These are phyloP conservation scores for Annulohypoxylon maeteangense DNA, from an alignment of 495 filamentous ascomycete genomes.

Conservation along the genomic window DNA sequence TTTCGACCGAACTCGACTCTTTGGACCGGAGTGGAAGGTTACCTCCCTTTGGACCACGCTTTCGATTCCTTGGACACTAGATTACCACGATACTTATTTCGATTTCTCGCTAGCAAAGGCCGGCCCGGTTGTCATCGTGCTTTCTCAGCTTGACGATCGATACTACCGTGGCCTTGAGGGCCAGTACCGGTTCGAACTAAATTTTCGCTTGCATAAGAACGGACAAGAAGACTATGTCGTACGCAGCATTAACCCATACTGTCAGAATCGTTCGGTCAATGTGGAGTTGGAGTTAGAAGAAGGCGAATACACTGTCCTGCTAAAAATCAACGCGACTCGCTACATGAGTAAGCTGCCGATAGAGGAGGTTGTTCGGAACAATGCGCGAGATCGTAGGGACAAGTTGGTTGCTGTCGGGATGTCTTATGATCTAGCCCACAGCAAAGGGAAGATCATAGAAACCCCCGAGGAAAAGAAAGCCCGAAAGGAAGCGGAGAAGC, in stretches of 20 bases:
- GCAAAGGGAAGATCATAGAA: conserved; percentile 75
- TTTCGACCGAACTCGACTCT: conserved; percentile 89
- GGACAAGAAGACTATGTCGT: conserved; percentile 87
- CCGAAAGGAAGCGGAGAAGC: conserved; percentile 52
- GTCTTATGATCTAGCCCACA: conserved; percentile 86
- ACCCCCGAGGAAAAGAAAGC: conserved; percentile 71
- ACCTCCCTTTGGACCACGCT: conserved; percentile 87
- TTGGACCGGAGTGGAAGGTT: conserved; percentile 83
- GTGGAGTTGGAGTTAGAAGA: conserved; percentile 84
- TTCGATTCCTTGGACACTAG: conserved; percentile 83
- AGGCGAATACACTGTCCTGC: conserved; percentile 80
- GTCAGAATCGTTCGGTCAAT: conserved; percentile 80
- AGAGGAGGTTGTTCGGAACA: conserved; percentile 73
- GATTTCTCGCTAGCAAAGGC: conserved; percentile 71
- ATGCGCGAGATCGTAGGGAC: conserved; percentile 72
- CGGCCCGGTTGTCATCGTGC: conserved; percentile 79
- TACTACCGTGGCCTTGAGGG: conserved; percentile 87
- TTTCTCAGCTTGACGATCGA: conserved; percentile 84
- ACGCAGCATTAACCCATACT: conserved; percentile 75
- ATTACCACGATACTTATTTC: conserved; percentile 88
- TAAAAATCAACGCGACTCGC: conserved; percentile 80
- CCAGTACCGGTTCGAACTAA: conserved; percentile 80
- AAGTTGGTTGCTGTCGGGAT: conserved; percentile 86
- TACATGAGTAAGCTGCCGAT: conserved; percentile 61
- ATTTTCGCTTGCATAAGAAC: conserved; percentile 84